Evolutionary conservation across 2,329 filamentous ascomycete species (phyloP), one percentile per base, ranked within the genome.

Genomic region (Curvularia verruculosa): DNA sequence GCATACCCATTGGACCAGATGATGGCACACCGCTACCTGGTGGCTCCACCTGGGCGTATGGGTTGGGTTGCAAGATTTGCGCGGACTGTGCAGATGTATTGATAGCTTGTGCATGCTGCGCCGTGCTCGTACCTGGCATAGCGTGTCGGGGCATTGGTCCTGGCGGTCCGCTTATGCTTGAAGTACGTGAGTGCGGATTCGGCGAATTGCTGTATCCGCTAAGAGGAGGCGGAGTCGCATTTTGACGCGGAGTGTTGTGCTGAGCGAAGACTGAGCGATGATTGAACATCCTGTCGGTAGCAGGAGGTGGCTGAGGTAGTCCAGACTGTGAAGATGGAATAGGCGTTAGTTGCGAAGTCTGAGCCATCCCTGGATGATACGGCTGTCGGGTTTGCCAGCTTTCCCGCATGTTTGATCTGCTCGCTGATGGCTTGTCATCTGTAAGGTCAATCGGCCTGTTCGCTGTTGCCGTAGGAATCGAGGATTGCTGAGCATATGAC

Each of bases 21-120:
- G 68, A 54, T 48, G 72, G 70, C 19, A 63, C 63, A 34, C 59
- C 58, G 39, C 54, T 63, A 7, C 71, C 68, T 29, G 71, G 64
- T n/a, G 72, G 73, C 52, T 76, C 73, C 1, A 76, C 71, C 50
- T 74, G 72, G 15, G 70, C 69, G 54, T 76, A 76, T 9, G 74
- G 74, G 53, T 76, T 76, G 18, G 74, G 72, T 43, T 75, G 72
- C 21, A 76, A 54, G 8, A 75, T 72, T 52, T 74, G 71, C 19
- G 64, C 63, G 18, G 64, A 61, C 24, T 74, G 71, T 15, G 64
- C 64, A 28, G 64, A 61, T 18, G 65, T 58, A 15, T 61, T 60
- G 21, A 66, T 47, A 36, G 64, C 34, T 49, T 68, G 66, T 3
- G 60, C 47, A 47, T 66, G 66, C 36, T 66, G 66, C 39, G 63